Conservation (phyloP, 805 yeast species). For the Pichia californica region DNA sequence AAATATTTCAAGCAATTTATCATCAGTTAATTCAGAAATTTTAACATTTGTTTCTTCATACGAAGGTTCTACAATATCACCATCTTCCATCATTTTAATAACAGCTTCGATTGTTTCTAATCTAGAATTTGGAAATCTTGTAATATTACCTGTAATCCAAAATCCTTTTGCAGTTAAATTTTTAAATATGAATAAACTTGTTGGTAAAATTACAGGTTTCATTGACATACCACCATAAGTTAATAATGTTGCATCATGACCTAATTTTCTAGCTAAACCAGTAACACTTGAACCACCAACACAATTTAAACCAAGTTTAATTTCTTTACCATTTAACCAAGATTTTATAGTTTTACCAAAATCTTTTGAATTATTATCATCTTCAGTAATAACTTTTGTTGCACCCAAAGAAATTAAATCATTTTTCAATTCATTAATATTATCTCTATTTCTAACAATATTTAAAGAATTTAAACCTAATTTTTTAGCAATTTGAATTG, state of each 20-base stretch:
- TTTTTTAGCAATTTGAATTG: slow-evolving; percentile 76
- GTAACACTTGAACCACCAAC: slow-evolving; percentile 89
- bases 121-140: slow-evolving; percentile 54
- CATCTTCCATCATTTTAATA: slow-evolving; percentile 50
- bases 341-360: slow-evolving; percentile 54
- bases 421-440: slow-evolving; percentile 51
- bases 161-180: slow-evolving; percentile 81
- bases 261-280: slow-evolving; percentile 76
- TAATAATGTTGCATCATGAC: slow-evolving; percentile 68
- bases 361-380: slow-evolving; percentile 64
- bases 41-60: slow-evolving; percentile 34
- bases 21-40: slow-evolving; percentile 29
- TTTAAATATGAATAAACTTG: slow-evolving; percentile 85
- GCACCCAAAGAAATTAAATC: slow-evolving; percentile 71
- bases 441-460: slow-evolving; percentile 80
- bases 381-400: slow-evolving; percentile 83
- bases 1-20: slow-evolving; percentile 37
- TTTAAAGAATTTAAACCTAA: slow-evolving; percentile 79
- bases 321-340: slow-evolving; percentile 44
- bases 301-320: slow-evolving; percentile 81
- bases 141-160: slow-evolving; percentile 78
- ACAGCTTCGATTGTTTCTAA: slow-evolving; percentile 46
- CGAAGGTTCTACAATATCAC: slow-evolving; percentile 46
- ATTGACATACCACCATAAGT: slow-evolving; percentile 98
- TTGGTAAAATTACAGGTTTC: slow-evolving; percentile 90